Evolutionary conservation across 2,329 filamentous ascomycete genomes (phyloP), one percentile per base, ranked within the genome.

Genomic region (Colletotrichum theobromicola): DNA sequence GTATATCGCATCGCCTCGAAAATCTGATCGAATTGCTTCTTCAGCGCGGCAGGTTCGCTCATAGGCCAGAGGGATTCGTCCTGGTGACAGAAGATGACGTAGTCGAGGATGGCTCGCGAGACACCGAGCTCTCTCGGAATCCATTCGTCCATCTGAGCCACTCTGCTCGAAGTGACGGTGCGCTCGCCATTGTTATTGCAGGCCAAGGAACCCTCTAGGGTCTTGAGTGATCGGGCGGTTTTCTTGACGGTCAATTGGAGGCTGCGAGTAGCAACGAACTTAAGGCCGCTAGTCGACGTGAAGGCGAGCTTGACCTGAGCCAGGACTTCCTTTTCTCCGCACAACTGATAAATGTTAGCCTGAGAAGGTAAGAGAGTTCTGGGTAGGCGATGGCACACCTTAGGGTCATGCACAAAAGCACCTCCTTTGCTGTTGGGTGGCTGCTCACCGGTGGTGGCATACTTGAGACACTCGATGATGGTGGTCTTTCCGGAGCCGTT

Each of bases 401-500:
- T 97, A n/a, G 97, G 97, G 80, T 99, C 97, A 83, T 99, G 96
- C 76, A 99, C 95, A 83, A 98, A 99, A 64, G 96, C 96, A 35
- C 95, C 96, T 32, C 94, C 94, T 78, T 93, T 94, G 86, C 93
- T 96, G 87, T 98, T 98, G 35, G 97, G 95, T 2, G 97, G 97
- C 62, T 98, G 90, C 80, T 97, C 94, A 71, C 97, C 97, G 9
- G 96, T 98, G 21, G 97, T 98, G 67, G 95, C 96, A 92, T 98
- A 99, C 82, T 98, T 98, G 81, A 99, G 93, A 83, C 95, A 98
- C 84, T 99, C 97, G 84, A 99, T 99, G 81, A 99, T 98, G 72
- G 97, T 98, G 12, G 97, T 99, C 87, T 99, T 99, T 76, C 97
- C 97, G 1, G 96, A 98, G 70, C 97, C 97, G 86, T 99, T 99